A percentile compares a stretch with the other conserved stretches of the same genome.
Conservation (phyloP, 345 rosid species). For the Schrenkiella parvula region DNA sequence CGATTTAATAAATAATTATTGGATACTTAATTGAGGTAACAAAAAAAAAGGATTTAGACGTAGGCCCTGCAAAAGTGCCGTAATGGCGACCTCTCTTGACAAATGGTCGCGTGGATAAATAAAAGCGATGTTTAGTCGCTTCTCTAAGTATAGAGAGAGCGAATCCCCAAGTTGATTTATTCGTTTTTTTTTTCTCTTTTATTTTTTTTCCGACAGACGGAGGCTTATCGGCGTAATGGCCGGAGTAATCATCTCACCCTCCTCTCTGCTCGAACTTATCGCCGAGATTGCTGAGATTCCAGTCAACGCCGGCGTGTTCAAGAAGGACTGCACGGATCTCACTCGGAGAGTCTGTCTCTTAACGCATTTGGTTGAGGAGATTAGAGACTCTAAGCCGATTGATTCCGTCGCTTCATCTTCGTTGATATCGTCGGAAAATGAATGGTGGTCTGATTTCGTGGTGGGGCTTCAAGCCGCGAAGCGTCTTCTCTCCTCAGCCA, state of each 20-base stretch:
- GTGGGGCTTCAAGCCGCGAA: constrained; percentile 54
- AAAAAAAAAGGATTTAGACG: background rate
- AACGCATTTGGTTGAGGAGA: constrained; percentile 83
- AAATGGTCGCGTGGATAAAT: constrained; percentile 22
- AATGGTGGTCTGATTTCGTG: constrained; percentile 69
- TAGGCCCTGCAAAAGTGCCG: constrained; percentile 30
- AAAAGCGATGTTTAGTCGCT: constrained; percentile 21
- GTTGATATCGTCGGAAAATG: constrained; percentile 21
- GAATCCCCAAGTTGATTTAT: constrained; percentile 10
- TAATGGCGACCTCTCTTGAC: constrained; percentile 25
- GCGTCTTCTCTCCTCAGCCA: constrained; percentile 49
- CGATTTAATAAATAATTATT: background rate
- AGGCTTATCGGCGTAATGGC: constrained; percentile 17
- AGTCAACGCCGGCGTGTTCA: constrained; percentile 37
- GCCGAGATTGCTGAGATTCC: constrained; percentile 29
- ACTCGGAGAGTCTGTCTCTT: constrained; percentile 66
- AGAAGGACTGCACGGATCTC: constrained; percentile 82
- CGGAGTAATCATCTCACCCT: constrained; percentile 21
- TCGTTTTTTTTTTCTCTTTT: background rate
- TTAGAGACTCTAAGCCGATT: constrained; percentile 41
- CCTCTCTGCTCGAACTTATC: constrained; percentile 28
- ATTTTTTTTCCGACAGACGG: constrained; percentile 15
- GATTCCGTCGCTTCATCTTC: constrained; percentile 28
- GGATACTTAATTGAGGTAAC: no score
- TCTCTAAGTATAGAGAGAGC: constrained; percentile 29